Evolutionary conservation across 352 stramenopile genomes (phyloP), one percentile per base, ranked within the genome.

Genomic region (Phytopythium ostracodes): DNA sequence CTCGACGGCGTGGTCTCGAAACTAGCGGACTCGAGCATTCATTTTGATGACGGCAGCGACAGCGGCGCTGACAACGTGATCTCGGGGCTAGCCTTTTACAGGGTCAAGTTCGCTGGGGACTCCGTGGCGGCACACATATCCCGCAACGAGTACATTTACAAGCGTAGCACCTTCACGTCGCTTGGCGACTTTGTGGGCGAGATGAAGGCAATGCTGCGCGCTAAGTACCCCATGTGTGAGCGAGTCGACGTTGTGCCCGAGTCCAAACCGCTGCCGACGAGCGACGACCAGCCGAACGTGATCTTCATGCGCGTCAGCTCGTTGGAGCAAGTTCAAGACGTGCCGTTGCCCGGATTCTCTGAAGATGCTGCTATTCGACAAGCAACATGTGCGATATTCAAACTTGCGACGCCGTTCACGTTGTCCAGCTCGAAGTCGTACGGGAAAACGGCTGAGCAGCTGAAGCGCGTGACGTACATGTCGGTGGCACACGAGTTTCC

Each of bases 91-190:
- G 66, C 73, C 1, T 89, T 88, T 52, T 91, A 91, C 50, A 75
- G 81, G 0, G 77, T 91, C 22, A 68, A 67, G 46, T 77, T 80
- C 14, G 70, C 70, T 24, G 79, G 81, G 10, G 76, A 84, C 20
- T 86, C 77, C 11, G 77, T 88, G n/a, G 73, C 76, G 17, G 54
- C 62, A 10, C 68, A 72, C 22, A 72, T 80, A 2, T 64, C 76
- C 2, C 69, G 58, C 14, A 60, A 74, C 57, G 82, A 90, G 43
- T 92, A 77, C 59, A 84, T 94, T 50, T 91, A 92, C 77, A 89
- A 88, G 52, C 79, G 84, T 6, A 86, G 65, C 60, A 79, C 76
- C 35, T 92, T 88, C 61, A 66, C 76, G 52, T 89, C 80, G 17
- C 64, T 92, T 2, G 77, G 81, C 0, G 83, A 92, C 50, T 89